Evolutionary conservation across 305 asterid genomes (phyloP).

Genomic region (Fraxinus nigra): DNA sequence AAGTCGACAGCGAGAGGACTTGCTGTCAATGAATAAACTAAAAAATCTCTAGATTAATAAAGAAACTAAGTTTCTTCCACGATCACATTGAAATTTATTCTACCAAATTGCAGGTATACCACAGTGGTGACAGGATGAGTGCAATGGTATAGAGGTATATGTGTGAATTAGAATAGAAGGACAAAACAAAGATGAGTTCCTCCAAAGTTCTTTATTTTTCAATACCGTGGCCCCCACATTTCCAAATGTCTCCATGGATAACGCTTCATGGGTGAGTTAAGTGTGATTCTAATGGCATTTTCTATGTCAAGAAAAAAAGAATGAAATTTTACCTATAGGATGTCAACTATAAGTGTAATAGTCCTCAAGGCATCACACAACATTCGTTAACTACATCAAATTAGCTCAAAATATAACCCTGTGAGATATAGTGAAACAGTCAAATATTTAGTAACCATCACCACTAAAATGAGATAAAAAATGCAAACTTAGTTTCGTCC

Average conservation of each 20-base stretch:
- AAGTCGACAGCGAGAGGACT: not conserved
- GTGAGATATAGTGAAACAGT: not conserved
- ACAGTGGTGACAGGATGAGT: not conserved
- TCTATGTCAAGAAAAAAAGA: not conserved
- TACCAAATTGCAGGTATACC: not conserved
- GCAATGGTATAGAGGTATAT: not conserved
- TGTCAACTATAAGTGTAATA: not conserved
- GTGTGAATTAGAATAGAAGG: not conserved
- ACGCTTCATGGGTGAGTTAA: not conserved
- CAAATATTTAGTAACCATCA: not conserved
- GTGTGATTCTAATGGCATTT: not conserved
- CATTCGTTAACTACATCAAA: not conserved
- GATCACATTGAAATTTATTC: not conserved
- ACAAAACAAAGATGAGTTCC: not conserved
- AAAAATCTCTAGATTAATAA: not conserved
- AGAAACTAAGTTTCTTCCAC: not conserved
- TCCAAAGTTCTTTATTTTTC: not conserved
- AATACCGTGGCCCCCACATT: not conserved
- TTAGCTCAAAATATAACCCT: not conserved
- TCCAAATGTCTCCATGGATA: not conserved
- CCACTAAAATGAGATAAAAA: not conserved
- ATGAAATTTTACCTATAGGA: not conserved
- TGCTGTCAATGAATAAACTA: not conserved
- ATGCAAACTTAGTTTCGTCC: not conserved
- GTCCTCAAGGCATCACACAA: not conserved